phyloP scores from a whole-genome alignment of 1,284 basidiomycete genomes.

The Cryptococcus deneoformans region DNA sequence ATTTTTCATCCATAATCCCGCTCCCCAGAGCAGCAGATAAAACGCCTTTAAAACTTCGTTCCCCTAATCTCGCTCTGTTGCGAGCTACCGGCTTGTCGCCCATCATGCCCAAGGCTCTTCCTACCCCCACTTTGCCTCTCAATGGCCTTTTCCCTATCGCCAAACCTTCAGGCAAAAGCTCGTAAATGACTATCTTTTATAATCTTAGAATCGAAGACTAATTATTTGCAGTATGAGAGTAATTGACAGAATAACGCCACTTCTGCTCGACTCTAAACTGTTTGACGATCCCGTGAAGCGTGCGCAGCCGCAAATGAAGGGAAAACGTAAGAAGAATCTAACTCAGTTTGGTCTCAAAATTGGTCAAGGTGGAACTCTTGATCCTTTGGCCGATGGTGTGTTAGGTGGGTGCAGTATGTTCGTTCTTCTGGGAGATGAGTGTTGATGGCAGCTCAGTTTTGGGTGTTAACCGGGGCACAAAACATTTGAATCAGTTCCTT shows the following conservation, averaged over 20 bases:
- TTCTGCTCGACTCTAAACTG: conserved; percentile 72
- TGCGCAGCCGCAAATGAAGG: conserved; percentile 9
- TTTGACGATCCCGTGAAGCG: conserved; percentile 59
- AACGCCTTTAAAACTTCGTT: conserved; percentile 4
- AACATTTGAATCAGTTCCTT: conserved; percentile 78
- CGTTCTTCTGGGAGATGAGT: background rate
- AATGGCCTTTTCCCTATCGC: conserved; percentile 50
- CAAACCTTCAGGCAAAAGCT: conserved; percentile 49
- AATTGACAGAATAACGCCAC: conserved; percentile 78
- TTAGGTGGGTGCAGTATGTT: conserved; percentile 56
- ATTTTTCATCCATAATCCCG: background rate
- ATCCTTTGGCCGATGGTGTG: conserved; percentile 83
- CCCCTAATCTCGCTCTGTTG: background rate
- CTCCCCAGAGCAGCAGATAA: background rate
- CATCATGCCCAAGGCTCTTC: conserved; percentile 46
- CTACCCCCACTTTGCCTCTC: conserved; percentile 40
- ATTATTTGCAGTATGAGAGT: conserved; percentile 69
- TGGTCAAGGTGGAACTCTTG: conserved; percentile 65
- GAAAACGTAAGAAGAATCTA: conserved; percentile 40
- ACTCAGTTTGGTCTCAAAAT: conserved; percentile 46
- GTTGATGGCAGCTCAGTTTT: conserved; percentile 61
- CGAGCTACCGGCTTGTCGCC: background rate
- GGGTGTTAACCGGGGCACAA: conserved; percentile 87
- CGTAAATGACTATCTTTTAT: conserved; percentile 25
- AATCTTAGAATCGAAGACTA: too few relatives aligned